These are phyloP conservation scores for Trametes cinnabarina DNA, from an alignment of 768 basidiomycete genomes.

Conservation along the genomic window DNA sequence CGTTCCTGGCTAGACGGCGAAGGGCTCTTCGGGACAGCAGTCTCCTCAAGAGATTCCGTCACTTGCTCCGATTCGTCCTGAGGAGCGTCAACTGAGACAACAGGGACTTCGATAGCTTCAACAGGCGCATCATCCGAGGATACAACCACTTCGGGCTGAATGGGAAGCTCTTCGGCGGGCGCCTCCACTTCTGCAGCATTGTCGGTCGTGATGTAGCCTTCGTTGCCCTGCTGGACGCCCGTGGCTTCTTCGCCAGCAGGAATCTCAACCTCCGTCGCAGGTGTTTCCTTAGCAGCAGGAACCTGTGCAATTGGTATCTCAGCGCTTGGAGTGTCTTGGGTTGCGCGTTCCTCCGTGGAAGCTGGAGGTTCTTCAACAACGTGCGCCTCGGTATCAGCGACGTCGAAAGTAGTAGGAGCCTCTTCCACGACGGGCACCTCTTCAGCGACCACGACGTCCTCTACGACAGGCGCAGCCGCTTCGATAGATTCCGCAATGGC, in stretches of 20 bases:
- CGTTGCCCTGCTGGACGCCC: too few relatives aligned
- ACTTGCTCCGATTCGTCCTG: constrained; percentile 6
- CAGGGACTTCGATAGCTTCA: constrained; percentile 1
- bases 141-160: background rate
- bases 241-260: background rate
- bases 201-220: too few relatives aligned
- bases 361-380: too few relatives aligned
- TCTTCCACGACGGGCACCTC: background rate
- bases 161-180: background rate
- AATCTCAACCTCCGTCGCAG: background rate
- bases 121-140: background rate
- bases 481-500: background rate
- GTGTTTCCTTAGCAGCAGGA: background rate
- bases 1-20: constrained; percentile 30
- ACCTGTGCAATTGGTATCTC: too few relatives aligned
- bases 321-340: too few relatives aligned
- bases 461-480: background rate
- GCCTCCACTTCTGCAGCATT: background rate
- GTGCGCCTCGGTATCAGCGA: background rate
- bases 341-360: too few relatives aligned
- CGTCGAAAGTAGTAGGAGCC: background rate
- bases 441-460: constrained; percentile 1
- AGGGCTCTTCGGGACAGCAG: constrained; percentile 4
- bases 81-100: constrained; percentile 7
- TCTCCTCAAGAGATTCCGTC: constrained; percentile 1